Evolutionary conservation across 208 protist species (phyloP).

Genomic region (Crithidia fasciculata): DNA sequence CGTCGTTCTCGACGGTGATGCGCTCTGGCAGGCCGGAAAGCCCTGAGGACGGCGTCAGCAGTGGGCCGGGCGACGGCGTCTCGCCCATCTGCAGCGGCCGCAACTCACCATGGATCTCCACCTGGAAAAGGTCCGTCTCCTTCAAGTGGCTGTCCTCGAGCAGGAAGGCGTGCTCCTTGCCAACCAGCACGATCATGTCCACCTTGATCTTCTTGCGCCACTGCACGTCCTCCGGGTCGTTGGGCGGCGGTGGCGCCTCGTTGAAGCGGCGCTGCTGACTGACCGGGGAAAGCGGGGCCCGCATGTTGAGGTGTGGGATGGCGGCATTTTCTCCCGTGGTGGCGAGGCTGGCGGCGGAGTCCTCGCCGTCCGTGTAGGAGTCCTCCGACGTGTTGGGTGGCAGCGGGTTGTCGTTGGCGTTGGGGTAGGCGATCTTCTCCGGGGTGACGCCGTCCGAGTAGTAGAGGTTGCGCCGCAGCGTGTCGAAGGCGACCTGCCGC

Average conservation of each 20-base stretch:
- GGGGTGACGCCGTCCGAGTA: slow-evolving; percentile 40
- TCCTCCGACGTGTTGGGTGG: slow-evolving; percentile 2
- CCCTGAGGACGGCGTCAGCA: slow-evolving; percentile 48
- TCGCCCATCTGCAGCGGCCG: slow-evolving; percentile 44
- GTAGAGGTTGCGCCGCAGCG: slow-evolving; percentile 71
- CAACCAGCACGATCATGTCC: slow-evolving; percentile 46
- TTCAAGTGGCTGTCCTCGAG: slow-evolving; percentile 55
- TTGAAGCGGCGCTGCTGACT: slow-evolving; percentile 21
- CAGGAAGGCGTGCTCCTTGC: slow-evolving; percentile 53
- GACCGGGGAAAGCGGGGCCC: slow-evolving; percentile 21
- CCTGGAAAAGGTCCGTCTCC: slow-evolving; percentile 64
- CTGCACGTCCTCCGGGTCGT: slow-evolving; percentile 32
- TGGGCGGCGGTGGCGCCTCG: slow-evolving; percentile 28
- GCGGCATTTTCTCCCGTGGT: slow-evolving; percentile 1
- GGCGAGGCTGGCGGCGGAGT: slow-evolving; percentile 1
- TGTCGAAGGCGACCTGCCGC: slow-evolving; percentile 75
- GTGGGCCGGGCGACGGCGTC: slow-evolving; percentile 42
- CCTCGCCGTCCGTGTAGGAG: slow-evolving; percentile 13
- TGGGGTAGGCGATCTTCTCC: slow-evolving; percentile 40
- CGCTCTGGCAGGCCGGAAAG: slow-evolving; percentile 36
- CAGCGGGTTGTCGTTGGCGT: slow-evolving; percentile 37
- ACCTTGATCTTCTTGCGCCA: slow-evolving; percentile 84
- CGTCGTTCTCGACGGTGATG: slow-evolving; percentile 45
- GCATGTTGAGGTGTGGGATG: slow-evolving; percentile 16
- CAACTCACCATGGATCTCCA: slow-evolving; percentile 60